Percentiles rank a stretch among this genome's conserved stretches.
Conservation (phyloP, 2,329 filamentous ascomycete genomes). For the Botrytis medusae region DNA sequence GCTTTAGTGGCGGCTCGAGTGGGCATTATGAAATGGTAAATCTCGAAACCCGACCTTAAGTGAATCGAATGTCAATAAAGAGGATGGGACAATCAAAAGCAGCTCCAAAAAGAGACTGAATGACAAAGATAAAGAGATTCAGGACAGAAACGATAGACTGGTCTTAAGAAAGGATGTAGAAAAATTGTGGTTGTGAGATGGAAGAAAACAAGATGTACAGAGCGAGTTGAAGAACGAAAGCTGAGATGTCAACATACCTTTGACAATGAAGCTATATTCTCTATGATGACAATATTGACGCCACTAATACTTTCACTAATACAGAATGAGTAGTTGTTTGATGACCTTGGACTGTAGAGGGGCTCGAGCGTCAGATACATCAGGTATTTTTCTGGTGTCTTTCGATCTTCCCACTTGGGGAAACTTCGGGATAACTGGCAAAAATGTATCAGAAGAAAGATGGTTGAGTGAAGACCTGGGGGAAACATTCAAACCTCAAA, state of each 20-base stretch:
- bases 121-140: not conserved
- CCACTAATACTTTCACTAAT: not conserved
- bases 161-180: not conserved
- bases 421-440: not conserved
- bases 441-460: not conserved
- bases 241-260: not conserved
- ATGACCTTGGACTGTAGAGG: not conserved
- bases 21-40: not conserved
- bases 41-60: not conserved
- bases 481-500: not conserved
- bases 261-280: not conserved
- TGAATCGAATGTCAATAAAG: not conserved
- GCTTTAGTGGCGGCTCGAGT: slow-evolving; percentile 18
- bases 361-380: not conserved
- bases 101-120: not conserved
- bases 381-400: not conserved
- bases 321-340: not conserved
- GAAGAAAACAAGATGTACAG: not conserved
- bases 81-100: not conserved
- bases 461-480: not conserved
- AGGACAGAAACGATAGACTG: not conserved
- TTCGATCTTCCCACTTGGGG: not conserved
- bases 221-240: not conserved
- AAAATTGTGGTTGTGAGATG: not conserved
- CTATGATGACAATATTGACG: not conserved